phyloP scores from a whole-genome alignment of 2,329 filamentous ascomycete genomes.

The Cladosporium phlei region DNA sequence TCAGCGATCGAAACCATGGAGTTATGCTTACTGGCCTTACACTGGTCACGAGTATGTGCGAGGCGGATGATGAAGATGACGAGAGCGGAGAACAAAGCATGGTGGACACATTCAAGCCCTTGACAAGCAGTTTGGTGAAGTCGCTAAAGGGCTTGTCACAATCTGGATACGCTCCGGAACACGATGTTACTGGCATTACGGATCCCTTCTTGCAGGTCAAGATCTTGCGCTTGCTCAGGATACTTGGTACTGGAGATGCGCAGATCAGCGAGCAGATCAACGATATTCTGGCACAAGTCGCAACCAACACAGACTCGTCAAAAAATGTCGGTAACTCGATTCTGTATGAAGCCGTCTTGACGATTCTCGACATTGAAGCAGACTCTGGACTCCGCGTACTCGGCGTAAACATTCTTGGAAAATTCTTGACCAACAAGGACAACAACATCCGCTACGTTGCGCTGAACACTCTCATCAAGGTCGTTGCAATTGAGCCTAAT shows the following conservation, averaged over 20 bases:
- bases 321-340: constrained; percentile 99
- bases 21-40: constrained; percentile 91
- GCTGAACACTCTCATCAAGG: constrained; percentile 94
- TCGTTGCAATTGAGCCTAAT: constrained; percentile 95
- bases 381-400: constrained; percentile 91
- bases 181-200: constrained; percentile 96
- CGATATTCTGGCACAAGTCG: constrained; percentile 86
- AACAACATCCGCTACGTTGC: constrained; percentile 99
- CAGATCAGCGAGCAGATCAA: constrained; percentile 96
- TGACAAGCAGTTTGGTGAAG: constrained; percentile 80
- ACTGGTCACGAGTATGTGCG: constrained; percentile 84
- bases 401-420: constrained; percentile 96
- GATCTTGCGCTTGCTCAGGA: constrained; percentile 78
- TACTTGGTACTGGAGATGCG: constrained; percentile 79
- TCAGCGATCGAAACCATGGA: constrained; percentile 92
- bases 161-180: constrained; percentile 94
- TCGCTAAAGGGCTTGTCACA: constrained; percentile 88
- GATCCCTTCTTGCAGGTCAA: constrained; percentile 98
- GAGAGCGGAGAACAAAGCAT: constrained; percentile 87
- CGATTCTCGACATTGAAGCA: constrained; percentile 95
- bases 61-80: constrained; percentile 77
- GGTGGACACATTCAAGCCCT: constrained; percentile 82
- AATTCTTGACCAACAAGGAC: constrained; percentile 96
- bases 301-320: constrained; percentile 94
- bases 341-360: constrained; percentile 92